A percentile compares a stretch with the other conserved stretches of the same genome.
Evolutionary conservation across 1,284 basidiomycete species (phyloP).

Genomic region (Leccinum fallax): DNA sequence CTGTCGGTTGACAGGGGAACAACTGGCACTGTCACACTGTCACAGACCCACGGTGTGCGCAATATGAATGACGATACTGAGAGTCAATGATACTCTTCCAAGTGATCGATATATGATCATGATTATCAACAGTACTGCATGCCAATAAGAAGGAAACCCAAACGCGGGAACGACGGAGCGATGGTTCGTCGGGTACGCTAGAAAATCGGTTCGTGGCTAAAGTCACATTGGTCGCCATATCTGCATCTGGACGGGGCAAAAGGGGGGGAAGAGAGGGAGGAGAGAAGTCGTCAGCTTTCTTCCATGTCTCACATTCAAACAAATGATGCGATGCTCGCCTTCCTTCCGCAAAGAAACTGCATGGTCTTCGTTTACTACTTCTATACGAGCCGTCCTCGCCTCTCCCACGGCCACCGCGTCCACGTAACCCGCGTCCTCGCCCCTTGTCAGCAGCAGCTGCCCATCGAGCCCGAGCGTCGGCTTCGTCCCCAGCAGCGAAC

Average conservation of each 20-base stretch:
- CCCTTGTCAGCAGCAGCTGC: constrained; percentile 37
- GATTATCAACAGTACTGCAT: constrained; percentile 17
- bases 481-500: constrained; percentile 37
- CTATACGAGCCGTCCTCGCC: constrained; percentile 57
- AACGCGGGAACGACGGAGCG: background rate
- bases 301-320: constrained; percentile 37
- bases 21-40: no score
- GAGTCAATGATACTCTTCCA: constrained; percentile 10
- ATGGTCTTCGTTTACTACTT: constrained; percentile 80
- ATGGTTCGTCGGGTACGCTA: constrained; percentile 14
- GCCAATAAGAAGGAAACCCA: constrained; percentile 13
- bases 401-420: constrained; percentile 49
- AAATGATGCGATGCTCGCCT: constrained; percentile 70
- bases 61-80: constrained; percentile 3
- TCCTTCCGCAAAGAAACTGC: constrained; percentile 86
- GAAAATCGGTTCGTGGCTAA: constrained; percentile 60
- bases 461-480: constrained; percentile 45
- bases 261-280: constrained; percentile 4
- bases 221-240: constrained; percentile 84
- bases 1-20: constrained; percentile 5
- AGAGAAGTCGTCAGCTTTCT: constrained; percentile 46
- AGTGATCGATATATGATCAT: constrained; percentile 12
- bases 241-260: constrained; percentile 62
- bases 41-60: background rate
- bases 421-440: constrained; percentile 37